These are phyloP conservation scores for Phytophthora fragariaefolia DNA, from an alignment of 352 stramenopile species.

Conservation along the genomic window DNA sequence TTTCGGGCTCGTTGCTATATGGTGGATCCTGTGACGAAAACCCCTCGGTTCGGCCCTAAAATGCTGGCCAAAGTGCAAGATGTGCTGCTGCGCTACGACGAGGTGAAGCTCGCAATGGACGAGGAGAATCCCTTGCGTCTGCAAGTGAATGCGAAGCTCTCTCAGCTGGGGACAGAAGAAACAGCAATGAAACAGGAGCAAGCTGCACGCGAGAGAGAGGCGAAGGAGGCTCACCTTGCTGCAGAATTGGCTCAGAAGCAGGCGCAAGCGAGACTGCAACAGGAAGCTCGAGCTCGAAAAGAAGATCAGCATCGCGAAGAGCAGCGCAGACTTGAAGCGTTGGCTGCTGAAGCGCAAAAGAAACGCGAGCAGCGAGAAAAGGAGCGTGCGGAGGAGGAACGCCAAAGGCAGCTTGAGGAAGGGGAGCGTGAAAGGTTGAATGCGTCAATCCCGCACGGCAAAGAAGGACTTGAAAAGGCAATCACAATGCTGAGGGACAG, in stretches of 20 bases:
- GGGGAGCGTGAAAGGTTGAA: conserved; percentile 41
- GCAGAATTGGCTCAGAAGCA: conserved; percentile 24
- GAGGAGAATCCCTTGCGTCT: conserved; percentile 35
- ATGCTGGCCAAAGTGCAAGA: conserved; percentile 72
- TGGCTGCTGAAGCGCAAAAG: conserved; percentile 63
- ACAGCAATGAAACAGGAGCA: conserved; percentile 11
- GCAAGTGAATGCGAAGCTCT: conserved; percentile 28
- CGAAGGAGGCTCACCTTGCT: conserved; percentile 23
- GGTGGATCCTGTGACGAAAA: conserved; percentile 76
- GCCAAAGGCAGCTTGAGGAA: conserved; percentile 39
- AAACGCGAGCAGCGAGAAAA: conserved; percentile 57
- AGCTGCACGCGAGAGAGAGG: conserved; percentile 12
- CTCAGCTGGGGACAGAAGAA: conserved; percentile 22
- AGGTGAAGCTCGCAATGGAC: conserved; percentile 39
- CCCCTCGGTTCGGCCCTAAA: conserved; percentile 77
- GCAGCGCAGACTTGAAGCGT: conserved; percentile 41
- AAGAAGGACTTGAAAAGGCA: conserved; percentile 47
- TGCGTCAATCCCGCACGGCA: conserved; percentile 44
- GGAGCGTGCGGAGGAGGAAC: conserved; percentile 44
- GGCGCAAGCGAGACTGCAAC: conserved; percentile 28
- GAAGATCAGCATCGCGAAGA: conserved; percentile 26
- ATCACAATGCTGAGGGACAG: conserved; percentile 54
- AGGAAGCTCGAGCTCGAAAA: conserved; percentile 22
- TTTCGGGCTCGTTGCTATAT: conserved; percentile 58
- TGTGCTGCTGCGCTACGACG: conserved; percentile 61